Evolutionary conservation across 2,329 filamentous ascomycete species (phyloP).

Genomic region (Drechslerella coelobrocha): DNA sequence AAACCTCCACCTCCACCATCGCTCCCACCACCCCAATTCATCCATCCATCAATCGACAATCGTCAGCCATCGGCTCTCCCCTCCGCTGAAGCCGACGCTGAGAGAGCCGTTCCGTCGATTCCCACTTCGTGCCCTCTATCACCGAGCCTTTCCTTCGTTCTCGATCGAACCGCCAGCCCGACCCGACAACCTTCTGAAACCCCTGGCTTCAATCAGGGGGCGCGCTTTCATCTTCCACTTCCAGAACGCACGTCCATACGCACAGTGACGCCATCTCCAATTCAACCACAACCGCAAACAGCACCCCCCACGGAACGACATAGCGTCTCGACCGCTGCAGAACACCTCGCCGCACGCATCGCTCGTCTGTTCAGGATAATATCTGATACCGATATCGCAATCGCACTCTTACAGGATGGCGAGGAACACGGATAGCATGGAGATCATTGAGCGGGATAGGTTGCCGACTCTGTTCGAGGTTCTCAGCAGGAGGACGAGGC

Average conservation of each 20-base stretch:
- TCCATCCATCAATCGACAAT: constrained; percentile 33
- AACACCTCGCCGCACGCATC: constrained; percentile 1
- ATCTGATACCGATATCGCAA: constrained; percentile 18
- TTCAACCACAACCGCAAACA: constrained; percentile 23
- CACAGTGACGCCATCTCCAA: constrained; percentile 40
- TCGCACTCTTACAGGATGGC: constrained; percentile 37
- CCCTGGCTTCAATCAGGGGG: constrained; percentile 34
- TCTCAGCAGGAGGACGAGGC: constrained; percentile 87
- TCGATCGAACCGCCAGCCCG: constrained; percentile 12
- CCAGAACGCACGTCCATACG: constrained; percentile 8
- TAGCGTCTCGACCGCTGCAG: constrained; percentile 7
- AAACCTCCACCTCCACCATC: constrained; percentile 39
- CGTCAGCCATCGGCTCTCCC: constrained; percentile 27
- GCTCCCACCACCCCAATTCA: constrained; percentile 15
- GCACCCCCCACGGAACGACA: constrained; percentile 8
- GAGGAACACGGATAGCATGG: constrained; percentile 45
- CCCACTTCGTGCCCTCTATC: background rate
- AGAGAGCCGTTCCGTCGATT: constrained; percentile 17
- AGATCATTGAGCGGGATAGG: constrained; percentile 69
- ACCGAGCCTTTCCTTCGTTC: constrained; percentile 30
- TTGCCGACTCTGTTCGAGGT: constrained; percentile 96
- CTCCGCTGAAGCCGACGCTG: constrained; percentile 31
- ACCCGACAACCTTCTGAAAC: constrained; percentile 6
- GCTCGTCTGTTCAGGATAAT: constrained; percentile 27
- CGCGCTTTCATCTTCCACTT: constrained; percentile 17